A percentile compares a stretch with the other conserved stretches of the same genome.
Conservation (phyloP, 345 rosid genomes). For the Arabis alpina region DNA sequence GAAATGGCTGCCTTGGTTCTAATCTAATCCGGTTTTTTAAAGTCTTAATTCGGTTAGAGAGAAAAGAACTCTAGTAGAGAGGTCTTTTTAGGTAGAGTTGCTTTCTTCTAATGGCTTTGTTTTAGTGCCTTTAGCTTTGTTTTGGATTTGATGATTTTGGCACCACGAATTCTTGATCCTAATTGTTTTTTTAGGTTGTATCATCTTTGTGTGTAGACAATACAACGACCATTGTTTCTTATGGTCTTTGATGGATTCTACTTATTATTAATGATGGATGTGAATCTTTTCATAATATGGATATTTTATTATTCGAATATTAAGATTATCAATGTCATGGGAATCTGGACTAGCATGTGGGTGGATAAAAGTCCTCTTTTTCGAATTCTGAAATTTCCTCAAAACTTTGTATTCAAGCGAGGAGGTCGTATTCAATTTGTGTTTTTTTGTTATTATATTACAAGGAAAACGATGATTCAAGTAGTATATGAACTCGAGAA, state of each 20-base stretch:
- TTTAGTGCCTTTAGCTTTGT: conserved; percentile 33
- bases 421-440: conserved; percentile 18
- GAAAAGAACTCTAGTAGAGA: background rate
- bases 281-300: background rate
- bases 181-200: conserved; percentile 23
- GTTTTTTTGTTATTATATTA: background rate
- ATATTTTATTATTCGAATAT: conserved; percentile 8
- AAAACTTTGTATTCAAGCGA: conserved; percentile 16
- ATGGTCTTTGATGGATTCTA: background rate
- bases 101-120: conserved; percentile 29
- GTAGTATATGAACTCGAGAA: no score
- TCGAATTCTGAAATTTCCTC: conserved; percentile 16
- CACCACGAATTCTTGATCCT: conserved; percentile 35
- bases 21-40: conserved; percentile 14
- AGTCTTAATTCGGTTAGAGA: conserved; percentile 5
- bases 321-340: conserved; percentile 29
- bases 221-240: conserved; percentile 19
- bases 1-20: conserved; percentile 59
- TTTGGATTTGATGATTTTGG: background rate
- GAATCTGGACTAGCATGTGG: conserved; percentile 34
- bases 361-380: conserved; percentile 24
- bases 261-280: conserved; percentile 1
- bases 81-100: conserved; percentile 23
- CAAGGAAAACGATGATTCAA: no score
- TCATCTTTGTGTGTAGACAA: conserved; percentile 37